Base-by-base conservation (phyloP, 352 stramenopile genomes). In the Phytophthora capsici region DNA sequence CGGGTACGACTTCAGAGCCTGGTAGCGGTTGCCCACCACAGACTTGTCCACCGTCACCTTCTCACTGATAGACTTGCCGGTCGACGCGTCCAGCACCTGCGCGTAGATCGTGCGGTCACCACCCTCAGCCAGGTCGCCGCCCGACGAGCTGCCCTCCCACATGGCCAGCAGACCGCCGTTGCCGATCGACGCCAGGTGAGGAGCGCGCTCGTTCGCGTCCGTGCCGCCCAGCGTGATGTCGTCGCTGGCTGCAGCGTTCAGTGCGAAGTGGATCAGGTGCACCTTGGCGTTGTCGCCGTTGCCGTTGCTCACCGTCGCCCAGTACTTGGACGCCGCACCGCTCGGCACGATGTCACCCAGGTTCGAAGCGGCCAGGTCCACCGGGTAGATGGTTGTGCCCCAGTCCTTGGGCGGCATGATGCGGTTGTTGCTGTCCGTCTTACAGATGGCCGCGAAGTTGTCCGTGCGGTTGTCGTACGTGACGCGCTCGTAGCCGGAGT, bases 391-490 rank as follows among this genome's bases (percentile, higher is more conserved):
- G 8, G 80, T 89, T 1, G 77, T 66, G 34, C 52, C 73, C 54
- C 70, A 80, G 44, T 79, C 80, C n/a, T 77, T 68, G 5, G 75
- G 77, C 46, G 78, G 79, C 60, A 87, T 89, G 73, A 89, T 86
- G 56, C 80, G 80, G 73, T 89, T 86, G 67, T 84, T 86, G 73
- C 63, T 86, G 77, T 89, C 80, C 23, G 80, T 89, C 73, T 86
- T 89, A 30, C 80, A 85, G 56, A 87, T 86, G 40, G 68, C 71
- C 16, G 75, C 78, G 51, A 80, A 87, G 34, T 75, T 56, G 14
- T 78, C 63, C 28, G 54, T 68, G 38, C 75, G 76, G 36, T 68
- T 70, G 62, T 85, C 78, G 58, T 82, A 88, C 52, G 78, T 74
- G 59, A 88, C 74, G 25, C 78, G 78, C 60, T 88, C 78, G 71